Percentiles rank a stretch among this genome's conserved stretches.
phyloP scores from a whole-genome alignment of 129 eudicot species.

The Solidago caesia region DNA sequence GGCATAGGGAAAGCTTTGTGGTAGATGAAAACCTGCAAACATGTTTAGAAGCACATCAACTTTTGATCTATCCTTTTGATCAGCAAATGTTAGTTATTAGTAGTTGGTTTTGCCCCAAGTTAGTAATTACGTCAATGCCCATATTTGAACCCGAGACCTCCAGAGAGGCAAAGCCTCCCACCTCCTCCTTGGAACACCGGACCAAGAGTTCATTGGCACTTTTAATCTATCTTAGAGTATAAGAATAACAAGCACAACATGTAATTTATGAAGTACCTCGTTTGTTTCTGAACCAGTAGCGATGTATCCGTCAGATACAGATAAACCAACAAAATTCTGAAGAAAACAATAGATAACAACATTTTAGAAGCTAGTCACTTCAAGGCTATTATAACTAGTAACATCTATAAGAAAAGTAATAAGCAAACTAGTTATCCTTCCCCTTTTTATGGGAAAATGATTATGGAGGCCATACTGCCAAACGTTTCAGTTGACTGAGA shows the following conservation, averaged over 20 bases:
- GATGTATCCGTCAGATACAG: conserved; percentile 84
- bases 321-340: conserved; percentile 92
- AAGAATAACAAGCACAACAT: not conserved
- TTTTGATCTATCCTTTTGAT: not conserved
- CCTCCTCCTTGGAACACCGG: too few species aligned
- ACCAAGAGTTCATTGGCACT: not conserved
- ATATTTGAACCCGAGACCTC: too few species aligned
- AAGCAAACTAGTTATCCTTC: not conserved
- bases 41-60: conserved; percentile 12
- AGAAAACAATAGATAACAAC: conserved; percentile 1
- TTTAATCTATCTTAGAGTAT: not conserved
- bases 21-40: conserved; percentile 64
- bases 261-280: conserved; percentile 53
- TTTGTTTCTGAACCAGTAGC: conserved; percentile 97
- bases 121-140: too few species aligned
- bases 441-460: not conserved
- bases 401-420: not conserved
- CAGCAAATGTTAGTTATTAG: too few species aligned
- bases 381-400: not conserved
- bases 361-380: not conserved
- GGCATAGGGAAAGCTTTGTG: conserved; percentile 93
- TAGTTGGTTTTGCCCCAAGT: too few species aligned
- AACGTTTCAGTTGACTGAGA: not conserved
- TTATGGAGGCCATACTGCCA: not conserved
- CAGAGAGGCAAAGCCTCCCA: too few species aligned